Conservation (phyloP, 345 rosid genomes). For the Eucalyptus grandis region DNA sequence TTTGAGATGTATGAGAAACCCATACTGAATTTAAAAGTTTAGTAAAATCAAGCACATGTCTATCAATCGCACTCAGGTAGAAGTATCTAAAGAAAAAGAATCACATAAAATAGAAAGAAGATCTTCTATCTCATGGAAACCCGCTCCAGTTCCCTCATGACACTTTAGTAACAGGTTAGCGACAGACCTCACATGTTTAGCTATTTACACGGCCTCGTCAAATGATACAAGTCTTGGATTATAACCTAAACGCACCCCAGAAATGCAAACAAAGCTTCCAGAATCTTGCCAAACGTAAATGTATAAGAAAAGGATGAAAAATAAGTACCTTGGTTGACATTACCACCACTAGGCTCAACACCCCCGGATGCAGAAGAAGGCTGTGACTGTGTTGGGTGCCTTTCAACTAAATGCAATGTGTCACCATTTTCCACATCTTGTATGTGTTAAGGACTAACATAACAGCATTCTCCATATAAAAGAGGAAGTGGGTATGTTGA, state of each 20-base stretch:
- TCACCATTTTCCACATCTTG: slow-evolving; percentile 91
- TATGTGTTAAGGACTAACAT: slow-evolving; percentile 22
- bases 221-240: background rate
- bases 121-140: background rate
- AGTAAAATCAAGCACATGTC: background rate
- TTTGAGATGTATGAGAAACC: background rate
- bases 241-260: background rate
- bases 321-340: slow-evolving; percentile 27
- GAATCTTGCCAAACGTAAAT: background rate
- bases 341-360: slow-evolving; percentile 33
- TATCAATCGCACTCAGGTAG: background rate
- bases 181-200: background rate
- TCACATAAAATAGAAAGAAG: background rate
- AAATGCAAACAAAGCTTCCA: background rate
- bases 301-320: background rate
- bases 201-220: background rate
- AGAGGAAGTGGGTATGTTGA: background rate
- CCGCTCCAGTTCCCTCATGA: background rate
- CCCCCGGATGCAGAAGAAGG: slow-evolving; percentile 43
- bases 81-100: background rate
- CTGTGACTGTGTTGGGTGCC: slow-evolving; percentile 57
- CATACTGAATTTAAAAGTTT: background rate
- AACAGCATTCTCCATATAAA: background rate
- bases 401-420: slow-evolving; percentile 80
- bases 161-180: background rate